Base-by-base conservation (phyloP, 257 asterid genomes). In the Petunia secreta region DNA sequence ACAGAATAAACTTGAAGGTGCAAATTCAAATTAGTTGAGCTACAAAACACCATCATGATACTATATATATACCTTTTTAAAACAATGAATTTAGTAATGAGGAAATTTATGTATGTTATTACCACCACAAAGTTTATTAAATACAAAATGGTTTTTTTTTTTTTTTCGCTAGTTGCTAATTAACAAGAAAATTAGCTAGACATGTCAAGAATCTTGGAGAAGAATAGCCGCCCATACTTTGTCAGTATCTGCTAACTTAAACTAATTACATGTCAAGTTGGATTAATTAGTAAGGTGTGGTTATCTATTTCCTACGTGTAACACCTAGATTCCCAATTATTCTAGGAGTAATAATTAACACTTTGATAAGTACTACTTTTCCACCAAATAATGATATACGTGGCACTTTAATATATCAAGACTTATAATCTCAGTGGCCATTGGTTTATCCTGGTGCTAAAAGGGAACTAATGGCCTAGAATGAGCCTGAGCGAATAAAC, bases 221-320 rank as follows among this genome's bases (percentile, higher is more conserved):
- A 52, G 4, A 52, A 10, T 52, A 52, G 15, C 5, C 1, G 15
- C 14, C 57, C 57, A 7, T 8, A 10, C 4, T 7, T 50, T 50
- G 55, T 52, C 57, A 52, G 4, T 10, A 10, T 52, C 57, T 5
- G 15, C 57, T 10, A 52, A 10, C 3, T 10, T 52, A 50, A 11
- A 50, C 4, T 48, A 9, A 8, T 48, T 69, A 48, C 59, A 46
- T 71, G 60, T 41, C 82, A 79, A 79, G 57, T 79, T 52, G 34
- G 11, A 79, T 79, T 79, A 3, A 40, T 55, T 77, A 40, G 39
- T 77, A 14, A 38, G 58, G 58, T 37, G 8, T 46, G 43, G 66
- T 79, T 65, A 79, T 79, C 82, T 59, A n/a, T 44, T 65, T 79
- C 82, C 67, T 79, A 65, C 67, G 62, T 79, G 54, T 46, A 79